Evolutionary conservation across 148 eudicot genomes (phyloP).

Genomic region (Beta vulgaris): DNA sequence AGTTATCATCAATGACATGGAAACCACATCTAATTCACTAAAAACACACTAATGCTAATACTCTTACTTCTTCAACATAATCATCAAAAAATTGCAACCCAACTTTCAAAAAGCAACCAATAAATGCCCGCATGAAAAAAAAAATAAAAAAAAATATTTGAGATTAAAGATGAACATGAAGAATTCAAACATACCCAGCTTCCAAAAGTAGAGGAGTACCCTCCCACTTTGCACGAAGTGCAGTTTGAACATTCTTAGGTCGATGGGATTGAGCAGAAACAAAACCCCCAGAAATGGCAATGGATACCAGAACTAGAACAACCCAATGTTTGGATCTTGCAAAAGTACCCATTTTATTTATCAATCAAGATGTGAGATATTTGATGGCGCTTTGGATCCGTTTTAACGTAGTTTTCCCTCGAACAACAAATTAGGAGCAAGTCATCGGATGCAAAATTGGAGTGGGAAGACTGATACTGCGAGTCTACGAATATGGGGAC

Average conservation of each 20-base stretch:
- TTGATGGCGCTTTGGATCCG: background rate
- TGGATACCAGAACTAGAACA: conserved; percentile 25
- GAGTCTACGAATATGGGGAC: too few relatives aligned
- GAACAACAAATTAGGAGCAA: too few relatives aligned
- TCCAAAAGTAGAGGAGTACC: conserved; percentile 83
- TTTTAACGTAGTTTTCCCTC: too few relatives aligned
- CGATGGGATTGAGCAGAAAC: conserved; percentile 52
- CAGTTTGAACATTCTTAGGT: conserved; percentile 86
- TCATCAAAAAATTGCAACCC: too few relatives aligned
- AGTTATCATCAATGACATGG: background rate
- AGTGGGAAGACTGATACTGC: too few relatives aligned
- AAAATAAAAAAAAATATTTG: background rate
- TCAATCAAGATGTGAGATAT: background rate
- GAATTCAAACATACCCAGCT: conserved; percentile 57
- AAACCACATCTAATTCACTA: background rate
- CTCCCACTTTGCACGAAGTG: conserved; percentile 87
- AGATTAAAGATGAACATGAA: background rate
- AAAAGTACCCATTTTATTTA: too few relatives aligned
- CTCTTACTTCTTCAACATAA: background rate
- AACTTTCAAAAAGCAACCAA: background rate
- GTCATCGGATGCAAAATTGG: too few relatives aligned
- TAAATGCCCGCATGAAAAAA: background rate
- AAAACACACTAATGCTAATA: background rate
- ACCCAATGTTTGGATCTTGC: conserved; percentile 49
- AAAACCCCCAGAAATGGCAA: conserved; percentile 40